These are phyloP conservation scores for Dictyostelium capitatum DNA, from an alignment of 78 protist species.

Conservation along the genomic window DNA sequence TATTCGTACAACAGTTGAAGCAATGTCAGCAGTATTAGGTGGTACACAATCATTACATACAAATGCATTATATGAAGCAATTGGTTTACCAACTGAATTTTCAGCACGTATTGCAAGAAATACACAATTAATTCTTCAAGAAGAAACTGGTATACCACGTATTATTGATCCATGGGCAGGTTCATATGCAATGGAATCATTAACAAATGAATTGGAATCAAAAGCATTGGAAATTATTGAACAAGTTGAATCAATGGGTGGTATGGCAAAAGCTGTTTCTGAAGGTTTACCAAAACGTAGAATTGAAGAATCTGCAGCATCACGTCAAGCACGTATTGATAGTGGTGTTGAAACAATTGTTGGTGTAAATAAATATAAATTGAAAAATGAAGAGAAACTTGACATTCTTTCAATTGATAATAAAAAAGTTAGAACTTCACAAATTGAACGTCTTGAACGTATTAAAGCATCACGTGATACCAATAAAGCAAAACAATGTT, in stretches of 20 bases:
- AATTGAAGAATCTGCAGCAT: constrained; percentile 97
- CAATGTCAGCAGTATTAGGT: constrained; percentile 98
- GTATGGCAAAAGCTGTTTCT: constrained; percentile 94
- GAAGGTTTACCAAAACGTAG: constrained; percentile 97
- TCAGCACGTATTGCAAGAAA: constrained; percentile 97
- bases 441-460: constrained; percentile 79
- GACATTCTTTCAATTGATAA: constrained; percentile 92
- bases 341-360: constrained; percentile 91
- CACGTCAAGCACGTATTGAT: constrained; percentile 97
- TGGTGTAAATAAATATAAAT: constrained; percentile 97
- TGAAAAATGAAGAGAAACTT: constrained; percentile 82
- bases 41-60: constrained; percentile 98
- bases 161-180: constrained; percentile 98
- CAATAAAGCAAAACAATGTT: constrained; percentile 22
- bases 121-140: constrained; percentile 97
- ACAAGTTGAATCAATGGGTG: constrained; percentile 94
- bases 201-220: constrained; percentile 92
- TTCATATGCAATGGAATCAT: constrained; percentile 96
- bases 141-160: constrained; percentile 93
- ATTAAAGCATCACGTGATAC: constrained; percentile 54
- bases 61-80: constrained; percentile 95
- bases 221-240: constrained; percentile 79
- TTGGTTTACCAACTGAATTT: constrained; percentile 97
- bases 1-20: constrained; percentile 99
- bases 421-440: constrained; percentile 78